phyloP scores from a whole-genome alignment of 2,329 filamentous ascomycete species.

The Calonectria pseudoreteaudii region DNA sequence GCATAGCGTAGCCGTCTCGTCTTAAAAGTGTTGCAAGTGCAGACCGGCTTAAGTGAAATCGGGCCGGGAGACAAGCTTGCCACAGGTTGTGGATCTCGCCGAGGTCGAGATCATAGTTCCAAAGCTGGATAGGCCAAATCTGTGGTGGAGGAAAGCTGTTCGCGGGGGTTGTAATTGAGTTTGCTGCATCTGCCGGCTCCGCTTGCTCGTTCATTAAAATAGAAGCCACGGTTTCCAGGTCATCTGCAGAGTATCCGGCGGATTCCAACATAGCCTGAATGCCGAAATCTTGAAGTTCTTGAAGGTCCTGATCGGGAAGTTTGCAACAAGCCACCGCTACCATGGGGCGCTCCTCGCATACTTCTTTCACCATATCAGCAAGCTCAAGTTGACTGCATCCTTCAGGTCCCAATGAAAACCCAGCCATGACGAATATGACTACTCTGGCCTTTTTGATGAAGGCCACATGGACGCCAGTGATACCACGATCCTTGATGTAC shows the following conservation, averaged over 20 bases:
- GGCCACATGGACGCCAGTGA: constrained; percentile 71
- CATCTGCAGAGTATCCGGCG: constrained; percentile 58
- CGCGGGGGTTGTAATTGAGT: constrained; percentile 11
- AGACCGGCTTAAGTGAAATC: constrained; percentile 58
- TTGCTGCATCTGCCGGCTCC: background rate
- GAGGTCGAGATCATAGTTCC: constrained; percentile 54
- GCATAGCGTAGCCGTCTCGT: constrained; percentile 67
- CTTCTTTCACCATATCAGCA: constrained; percentile 56
- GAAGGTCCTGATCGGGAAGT: constrained; percentile 52
- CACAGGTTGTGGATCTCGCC: constrained; percentile 59
- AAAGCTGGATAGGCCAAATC: constrained; percentile 57
- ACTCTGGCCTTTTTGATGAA: constrained; percentile 71
- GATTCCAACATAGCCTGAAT: constrained; percentile 67
- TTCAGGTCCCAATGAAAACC: constrained; percentile 54
- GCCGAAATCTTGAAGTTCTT: constrained; percentile 51
- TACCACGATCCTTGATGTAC: constrained; percentile 72
- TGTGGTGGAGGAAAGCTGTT: constrained; percentile 39
- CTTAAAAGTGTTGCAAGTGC: constrained; percentile 60
- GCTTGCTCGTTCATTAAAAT: constrained; percentile 60
- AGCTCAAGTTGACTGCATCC: constrained; percentile 65
- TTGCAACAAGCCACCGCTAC: constrained; percentile 66
- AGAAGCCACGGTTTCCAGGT: constrained; percentile 63
- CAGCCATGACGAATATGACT: constrained; percentile 71
- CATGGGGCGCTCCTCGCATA: constrained; percentile 62
- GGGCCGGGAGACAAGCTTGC: constrained; percentile 54